A percentile compares a stretch with the other conserved stretches of the same genome.
phyloP scores from a whole-genome alignment of 306 rosid genomes.

The Rosa rugosa region DNA sequence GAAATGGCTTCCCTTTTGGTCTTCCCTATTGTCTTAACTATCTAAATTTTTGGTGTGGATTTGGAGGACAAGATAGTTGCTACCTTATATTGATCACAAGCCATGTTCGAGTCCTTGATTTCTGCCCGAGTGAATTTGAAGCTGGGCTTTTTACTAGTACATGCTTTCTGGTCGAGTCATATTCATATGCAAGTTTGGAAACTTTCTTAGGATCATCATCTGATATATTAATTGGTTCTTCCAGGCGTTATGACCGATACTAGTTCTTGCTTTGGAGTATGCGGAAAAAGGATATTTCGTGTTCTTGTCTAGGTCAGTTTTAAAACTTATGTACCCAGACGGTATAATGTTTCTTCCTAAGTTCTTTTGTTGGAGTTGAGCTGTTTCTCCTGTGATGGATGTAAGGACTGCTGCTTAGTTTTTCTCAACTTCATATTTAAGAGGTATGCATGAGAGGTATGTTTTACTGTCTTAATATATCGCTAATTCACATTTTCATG shows the following conservation, averaged over 20 bases:
- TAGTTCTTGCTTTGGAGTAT: conserved; percentile 36
- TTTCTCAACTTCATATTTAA: conserved; percentile 43
- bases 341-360: conserved; percentile 28
- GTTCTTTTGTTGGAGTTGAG: conserved; percentile 32
- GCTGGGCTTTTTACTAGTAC: not conserved
- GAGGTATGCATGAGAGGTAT: conserved; percentile 50
- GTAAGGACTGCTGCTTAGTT: conserved; percentile 51
- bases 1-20: not conserved
- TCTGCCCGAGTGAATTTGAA: not conserved
- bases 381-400: conserved; percentile 39
- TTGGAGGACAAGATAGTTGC: not conserved
- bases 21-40: not conserved
- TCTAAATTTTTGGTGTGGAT: not conserved
- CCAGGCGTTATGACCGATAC: conserved; percentile 85
- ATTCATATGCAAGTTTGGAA: not conserved
- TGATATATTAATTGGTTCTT: conserved; percentile 18
- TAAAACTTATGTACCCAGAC: conserved; percentile 42
- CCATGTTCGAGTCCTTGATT: not conserved
- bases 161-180: not conserved
- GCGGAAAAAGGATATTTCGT: conserved; percentile 30
- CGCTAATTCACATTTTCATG: conserved; percentile 16
- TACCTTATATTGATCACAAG: not conserved
- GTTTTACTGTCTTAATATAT: conserved; percentile 29
- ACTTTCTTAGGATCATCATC: not conserved
- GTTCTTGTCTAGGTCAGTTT: conserved; percentile 48